Base-by-base conservation (phyloP, 768 basidiomycete species). In the Boletus fagicola region DNA sequence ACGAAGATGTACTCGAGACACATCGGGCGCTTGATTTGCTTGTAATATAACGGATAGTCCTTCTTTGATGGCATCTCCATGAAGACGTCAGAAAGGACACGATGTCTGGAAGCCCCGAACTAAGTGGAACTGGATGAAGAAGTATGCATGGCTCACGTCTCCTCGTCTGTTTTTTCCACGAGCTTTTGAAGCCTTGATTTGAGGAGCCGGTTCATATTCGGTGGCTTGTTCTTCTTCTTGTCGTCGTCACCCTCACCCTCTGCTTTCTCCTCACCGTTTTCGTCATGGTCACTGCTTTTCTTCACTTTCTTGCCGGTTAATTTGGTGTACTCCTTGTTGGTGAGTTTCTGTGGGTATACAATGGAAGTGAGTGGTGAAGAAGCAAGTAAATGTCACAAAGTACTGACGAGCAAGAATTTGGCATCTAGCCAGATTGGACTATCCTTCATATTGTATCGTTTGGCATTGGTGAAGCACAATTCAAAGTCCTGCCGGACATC, bases 51-150 rank as follows among this genome's bases (percentile, higher is more conserved):
- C 0, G 92, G 80, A 84, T 90, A 94, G 5, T 81, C 76, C 65
- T 90, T 92, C 70, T 82, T 87, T 30, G 82, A 84, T 2, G 94
- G 94, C 44, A 95, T 76, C 47, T 89, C 86, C 85, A 91, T 88
- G 76, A 97, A 97, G 60, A 86, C 86, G 3, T 76, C 79, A 15
- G 87, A 86, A 42, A 90, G 70, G 18, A 82, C 71, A 36, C 84
- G 86, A 43, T 88, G 90, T 38, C 88, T 92, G 62, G 16, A 50
- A 26, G 33, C 1, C 47, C 22, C 20, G 26, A 57, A 40, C 24
- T 55, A 28, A 58, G 33, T 39, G n/a, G 38, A 51, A 50, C 20
- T 12, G 24, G 28, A 57, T 26, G n/a, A 54, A 39, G 5, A 52
- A 52, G n/a, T 24, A 63, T 35, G 30, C 16, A 31, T 30, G 26